A percentile compares a stretch with the other conserved stretches of the same genome.
Evolutionary conservation across 176 grass and related monocot genomes (phyloP).

Genomic region (Aegilops umbellulata): DNA sequence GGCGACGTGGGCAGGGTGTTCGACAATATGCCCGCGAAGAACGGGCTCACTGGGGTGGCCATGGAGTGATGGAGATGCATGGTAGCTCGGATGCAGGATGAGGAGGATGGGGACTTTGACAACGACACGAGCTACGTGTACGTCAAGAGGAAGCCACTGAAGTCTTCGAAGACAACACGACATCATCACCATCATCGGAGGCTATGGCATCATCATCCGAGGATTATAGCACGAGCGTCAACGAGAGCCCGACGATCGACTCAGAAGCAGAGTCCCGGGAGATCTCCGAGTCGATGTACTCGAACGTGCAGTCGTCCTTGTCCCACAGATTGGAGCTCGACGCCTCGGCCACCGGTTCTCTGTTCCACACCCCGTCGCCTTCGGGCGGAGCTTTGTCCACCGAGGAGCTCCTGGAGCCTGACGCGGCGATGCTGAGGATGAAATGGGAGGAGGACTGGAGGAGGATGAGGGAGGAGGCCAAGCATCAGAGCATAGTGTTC

Average conservation of each 20-base stretch:
- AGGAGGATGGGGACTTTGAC: constrained; percentile 40
- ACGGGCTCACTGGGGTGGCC: neutral
- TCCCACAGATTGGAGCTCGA: constrained; percentile 46
- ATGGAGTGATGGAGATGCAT: no score
- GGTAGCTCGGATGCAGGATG: constrained; percentile 32
- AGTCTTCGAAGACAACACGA: no score
- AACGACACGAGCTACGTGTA: constrained; percentile 49
- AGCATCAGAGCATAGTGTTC: neutral
- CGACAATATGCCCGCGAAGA: constrained; percentile 33
- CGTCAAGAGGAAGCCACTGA: constrained; percentile 13
- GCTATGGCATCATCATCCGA: neutral
- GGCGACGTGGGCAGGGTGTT: constrained; percentile 37
- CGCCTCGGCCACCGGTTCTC: constrained; percentile 10
- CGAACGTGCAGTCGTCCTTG: constrained; percentile 58
- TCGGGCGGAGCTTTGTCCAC: constrained; percentile 15
- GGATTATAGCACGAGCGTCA: neutral
- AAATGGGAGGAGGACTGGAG: neutral
- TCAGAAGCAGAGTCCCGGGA: constrained; percentile 12
- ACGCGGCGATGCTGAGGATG: constrained; percentile 25
- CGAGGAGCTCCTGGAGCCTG: constrained; percentile 2
- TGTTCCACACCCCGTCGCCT: no score
- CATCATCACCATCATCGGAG: no score
- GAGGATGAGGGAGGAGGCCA: neutral
- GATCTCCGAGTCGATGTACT: constrained; percentile 61
- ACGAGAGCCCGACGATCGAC: constrained; percentile 2